These are phyloP conservation scores for Mucor racemosus DNA, from an alignment of 371 early-diverging fungal species.

Conservation along the genomic window DNA sequence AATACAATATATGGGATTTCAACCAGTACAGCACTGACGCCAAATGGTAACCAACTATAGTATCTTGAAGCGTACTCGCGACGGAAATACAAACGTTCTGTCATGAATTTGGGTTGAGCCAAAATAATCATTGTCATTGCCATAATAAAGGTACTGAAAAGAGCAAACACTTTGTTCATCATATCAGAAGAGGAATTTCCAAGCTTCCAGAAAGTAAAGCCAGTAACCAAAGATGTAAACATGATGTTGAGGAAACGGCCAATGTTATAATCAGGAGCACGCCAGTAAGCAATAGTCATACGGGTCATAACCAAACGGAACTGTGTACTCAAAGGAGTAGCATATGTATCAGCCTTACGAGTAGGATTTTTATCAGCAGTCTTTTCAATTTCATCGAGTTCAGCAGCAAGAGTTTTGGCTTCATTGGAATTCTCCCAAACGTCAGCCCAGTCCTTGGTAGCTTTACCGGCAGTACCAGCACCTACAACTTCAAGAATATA, in stretches of 20 bases:
- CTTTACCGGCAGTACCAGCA: conserved; percentile 48
- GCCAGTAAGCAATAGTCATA: conserved; percentile 61
- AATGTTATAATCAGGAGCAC: conserved; percentile 61
- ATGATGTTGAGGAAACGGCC: conserved; percentile 51
- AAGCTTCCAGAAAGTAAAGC: conserved; percentile 62
- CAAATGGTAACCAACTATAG: conserved; percentile 68
- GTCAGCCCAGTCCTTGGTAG: conserved; percentile 57
- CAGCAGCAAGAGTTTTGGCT: conserved; percentile 23
- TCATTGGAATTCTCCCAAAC: conserved; percentile 49
- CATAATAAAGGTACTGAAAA: conserved; percentile 69
- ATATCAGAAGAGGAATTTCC: conserved; percentile 57
- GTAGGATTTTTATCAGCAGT: conserved; percentile 15
- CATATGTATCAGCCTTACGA: conserved; percentile 24
- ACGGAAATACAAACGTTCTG: conserved; percentile 65
- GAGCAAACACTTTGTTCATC: conserved; percentile 67
- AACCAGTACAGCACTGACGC: conserved; percentile 51
- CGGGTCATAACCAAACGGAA: conserved; percentile 47
- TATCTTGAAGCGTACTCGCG: conserved; percentile 71
- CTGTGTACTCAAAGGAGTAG: conserved; percentile 40
- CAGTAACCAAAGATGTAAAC: conserved; percentile 51
- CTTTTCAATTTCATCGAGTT: conserved; percentile 22
- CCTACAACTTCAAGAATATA: conserved; percentile 53
- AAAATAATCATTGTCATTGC: conserved; percentile 43
- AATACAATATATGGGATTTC: conserved; percentile 60
- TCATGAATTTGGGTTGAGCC: conserved; percentile 56